These are phyloP conservation scores for Salvia rosmarinus DNA, from an alignment of 257 asterid species.

Conservation along the genomic window DNA sequence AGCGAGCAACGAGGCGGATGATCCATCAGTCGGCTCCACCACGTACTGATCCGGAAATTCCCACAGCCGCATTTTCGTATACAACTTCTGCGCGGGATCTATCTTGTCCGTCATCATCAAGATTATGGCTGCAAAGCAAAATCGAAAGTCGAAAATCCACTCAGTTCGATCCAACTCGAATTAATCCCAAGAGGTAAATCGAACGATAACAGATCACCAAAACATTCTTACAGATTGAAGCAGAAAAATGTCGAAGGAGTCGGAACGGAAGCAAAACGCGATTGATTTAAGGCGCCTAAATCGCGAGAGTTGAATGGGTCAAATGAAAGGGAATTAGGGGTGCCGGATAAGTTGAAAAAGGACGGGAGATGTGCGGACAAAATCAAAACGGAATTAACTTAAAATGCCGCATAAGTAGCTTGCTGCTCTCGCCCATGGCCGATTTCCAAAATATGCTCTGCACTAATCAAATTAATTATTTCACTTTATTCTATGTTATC, in stretches of 20 bases:
- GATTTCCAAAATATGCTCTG: slow-evolving; percentile 38
- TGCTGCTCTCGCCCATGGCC: slow-evolving; percentile 38
- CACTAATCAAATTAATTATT: slow-evolving; percentile 26
- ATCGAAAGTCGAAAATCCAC: background rate
- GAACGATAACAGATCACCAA: slow-evolving; percentile 15
- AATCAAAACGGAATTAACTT: slow-evolving; percentile 46
- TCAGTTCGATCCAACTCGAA: slow-evolving; percentile 33
- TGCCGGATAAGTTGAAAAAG: slow-evolving; percentile 21
- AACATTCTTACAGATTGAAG: slow-evolving; percentile 31
- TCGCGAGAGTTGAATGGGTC: slow-evolving; percentile 36
- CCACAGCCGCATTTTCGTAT: slow-evolving; percentile 86
- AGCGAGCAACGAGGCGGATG: slow-evolving; percentile 60
- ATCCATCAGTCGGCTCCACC: slow-evolving; percentile 90
- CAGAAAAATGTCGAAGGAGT: slow-evolving; percentile 26
- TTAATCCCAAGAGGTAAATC: slow-evolving; percentile 28
- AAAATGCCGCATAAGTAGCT: slow-evolving; percentile 43
- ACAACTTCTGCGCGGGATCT: slow-evolving; percentile 74
- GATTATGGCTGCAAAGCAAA: slow-evolving; percentile 28
- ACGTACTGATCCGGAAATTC: slow-evolving; percentile 90
- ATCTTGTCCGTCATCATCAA: slow-evolving; percentile 68
- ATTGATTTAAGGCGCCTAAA: slow-evolving; percentile 30
- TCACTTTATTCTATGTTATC: background rate
- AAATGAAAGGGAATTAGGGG: slow-evolving; percentile 29
- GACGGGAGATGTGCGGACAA: slow-evolving; percentile 43
- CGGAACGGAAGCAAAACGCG: slow-evolving; percentile 30